Base-by-base conservation (phyloP, 2,329 filamentous ascomycete genomes). In the Clonostachys byssicola region DNA sequence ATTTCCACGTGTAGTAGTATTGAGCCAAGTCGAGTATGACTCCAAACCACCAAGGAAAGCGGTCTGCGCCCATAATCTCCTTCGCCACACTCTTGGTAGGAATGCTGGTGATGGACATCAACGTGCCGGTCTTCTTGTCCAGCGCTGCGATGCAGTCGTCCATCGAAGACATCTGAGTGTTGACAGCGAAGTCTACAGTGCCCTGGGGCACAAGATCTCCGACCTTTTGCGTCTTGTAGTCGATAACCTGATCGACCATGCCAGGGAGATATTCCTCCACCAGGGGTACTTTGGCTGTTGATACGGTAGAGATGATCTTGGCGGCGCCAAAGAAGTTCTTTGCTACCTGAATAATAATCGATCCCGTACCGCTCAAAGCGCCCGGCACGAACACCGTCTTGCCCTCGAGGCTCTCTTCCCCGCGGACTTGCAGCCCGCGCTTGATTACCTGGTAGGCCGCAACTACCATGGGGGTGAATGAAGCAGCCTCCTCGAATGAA, bases 321-420 rank as follows among this genome's bases (percentile, higher is more conserved):
- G 57, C 57, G 2, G 71, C 77, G 1, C 70, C 65, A 43, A 75
- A 79, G 4, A 73, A 64, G 33, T 75, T 73, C 52, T 74, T 76
- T 4, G 75, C 71, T 3, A 80, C 56, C 57, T 81, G 76, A 23
- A 73, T 66, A 0, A 62, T 72, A 23, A 71, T 58, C 3, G 66
- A 62, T 0, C 78, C 77, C 0, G 70, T 72, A 1, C 68, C 73
- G 46, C 75, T 70, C 36, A 81, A 64, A 1, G 70, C 77, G 3
- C 64, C 78, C 0, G 74, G 67, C 7, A 81, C 64, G 48, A 75
- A 76, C 2, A 77, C 74, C 2, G 74, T 78, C 60, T 74, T 76
- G 9, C 74, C 75, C 17, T 67, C 58, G 1, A 81, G 66, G 16
- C 54, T 63, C 36, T 61, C 61, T n/a, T 47, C 45, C n/a, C 64